Evolutionary conservation across 2,329 filamentous ascomycete genomes (phyloP), one percentile per base, ranked within the genome.

Genomic region (Pestalotiopsis sp.): DNA sequence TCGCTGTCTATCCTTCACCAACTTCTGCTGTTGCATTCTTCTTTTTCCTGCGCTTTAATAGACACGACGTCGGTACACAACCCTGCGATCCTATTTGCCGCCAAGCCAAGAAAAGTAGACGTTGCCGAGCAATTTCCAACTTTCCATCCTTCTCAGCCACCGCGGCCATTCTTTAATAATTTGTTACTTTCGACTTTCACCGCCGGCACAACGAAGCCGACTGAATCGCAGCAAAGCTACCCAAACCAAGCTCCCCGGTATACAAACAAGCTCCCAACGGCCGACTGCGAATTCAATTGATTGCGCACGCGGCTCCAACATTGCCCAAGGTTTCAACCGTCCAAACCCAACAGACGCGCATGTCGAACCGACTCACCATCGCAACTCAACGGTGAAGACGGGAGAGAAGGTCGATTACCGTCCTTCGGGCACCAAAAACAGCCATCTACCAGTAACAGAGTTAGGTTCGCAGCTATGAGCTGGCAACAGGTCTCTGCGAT

Each of bases 401-500:
- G 63, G 58, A 68, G 40, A 68, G 31, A 45, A 52, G 41, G 40
- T 27, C 27, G 56, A 41, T 45, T 49, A 59, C 56, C 52, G 65
- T 66, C 36, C 9, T 14, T 52, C 38, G 12, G 4, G 36, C 66
- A 52, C 66, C 66, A 58, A 60, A 45, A 65, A 41, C 56, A 64
- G 61, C 56, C 67, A 49, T 45, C 14, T 45, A 23, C 49, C 60
- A 61, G 45, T 36, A 65, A 38, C 38, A 52, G 23, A 66, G 65
- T 57, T 38, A 60, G 25, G 23, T 52, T 66, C 65, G 62, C 25
- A 52, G 57, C 62, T 38, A 80, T 80, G 79, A 80, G 78, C 72
- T 80, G 78, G 78, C 77, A 78, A 75, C 75, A 79, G 66, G 72
- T 74, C 67, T 75, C 78, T 62, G 76, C 76, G 68, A 84, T 84